A percentile compares a stretch with the other conserved stretches of the same genome.
phyloP scores from a whole-genome alignment of 768 basidiomycete species.

The Daedaleopsis nitida region DNA sequence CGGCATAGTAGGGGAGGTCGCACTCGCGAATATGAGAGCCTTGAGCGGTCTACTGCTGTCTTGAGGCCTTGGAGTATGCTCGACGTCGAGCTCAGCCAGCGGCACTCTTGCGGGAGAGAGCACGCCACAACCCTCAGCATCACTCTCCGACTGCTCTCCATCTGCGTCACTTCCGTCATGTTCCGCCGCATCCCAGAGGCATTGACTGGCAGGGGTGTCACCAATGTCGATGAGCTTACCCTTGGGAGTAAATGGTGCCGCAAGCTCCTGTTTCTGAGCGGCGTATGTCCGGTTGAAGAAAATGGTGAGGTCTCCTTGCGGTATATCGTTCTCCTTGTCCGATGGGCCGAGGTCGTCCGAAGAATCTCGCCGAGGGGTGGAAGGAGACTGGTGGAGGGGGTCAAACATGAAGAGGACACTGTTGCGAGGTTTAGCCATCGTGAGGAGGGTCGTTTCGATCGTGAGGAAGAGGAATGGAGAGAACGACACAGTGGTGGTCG shows the following conservation, averaged over 20 bases:
- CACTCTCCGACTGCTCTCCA: slow-evolving; percentile 13
- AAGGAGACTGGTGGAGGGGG: slow-evolving; percentile 27
- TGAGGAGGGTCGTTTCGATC: slow-evolving; percentile 12
- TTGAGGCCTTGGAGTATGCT: slow-evolving; percentile 17
- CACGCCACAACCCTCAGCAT: slow-evolving; percentile 1
- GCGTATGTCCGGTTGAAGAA: slow-evolving; percentile 35
- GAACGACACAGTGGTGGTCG: background rate
- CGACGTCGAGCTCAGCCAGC: slow-evolving; percentile 25
- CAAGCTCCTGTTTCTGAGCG: slow-evolving; percentile 7
- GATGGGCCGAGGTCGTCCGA: slow-evolving; percentile 31
- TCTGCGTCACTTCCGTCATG: slow-evolving; percentile 18
- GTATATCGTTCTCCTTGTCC: slow-evolving; percentile 37
- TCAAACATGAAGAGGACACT: slow-evolving; percentile 37
- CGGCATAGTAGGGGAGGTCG: background rate
- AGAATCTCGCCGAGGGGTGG: slow-evolving; percentile 31
- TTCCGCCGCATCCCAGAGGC: slow-evolving; percentile 5
- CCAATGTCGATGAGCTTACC: slow-evolving; percentile 37
- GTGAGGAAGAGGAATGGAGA: slow-evolving; percentile 6
- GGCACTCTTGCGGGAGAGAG: slow-evolving; percentile 12
- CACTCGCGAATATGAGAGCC: slow-evolving; percentile 1
- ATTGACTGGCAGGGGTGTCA: slow-evolving; percentile 19
- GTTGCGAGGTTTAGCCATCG: slow-evolving; percentile 29
- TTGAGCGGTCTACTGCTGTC: slow-evolving; percentile 6
- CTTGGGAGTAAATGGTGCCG: slow-evolving; percentile 17
- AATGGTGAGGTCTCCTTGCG: slow-evolving; percentile 28